Conservation (phyloP, 371 early-diverging fungal species). For the Batkoa obscura region DNA sequence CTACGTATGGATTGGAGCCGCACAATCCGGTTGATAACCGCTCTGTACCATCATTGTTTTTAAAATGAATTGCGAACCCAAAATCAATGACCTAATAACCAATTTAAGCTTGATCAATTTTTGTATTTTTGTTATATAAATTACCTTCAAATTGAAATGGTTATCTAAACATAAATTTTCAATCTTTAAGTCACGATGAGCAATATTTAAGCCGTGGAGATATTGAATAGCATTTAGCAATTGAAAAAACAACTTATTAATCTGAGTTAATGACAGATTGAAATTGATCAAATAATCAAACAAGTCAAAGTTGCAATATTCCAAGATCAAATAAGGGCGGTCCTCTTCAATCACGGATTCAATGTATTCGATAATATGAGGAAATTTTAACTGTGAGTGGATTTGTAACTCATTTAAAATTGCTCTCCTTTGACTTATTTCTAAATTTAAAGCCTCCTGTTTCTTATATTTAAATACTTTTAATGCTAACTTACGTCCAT, state of each 20-base stretch:
- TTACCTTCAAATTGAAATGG: slow-evolving; percentile 40
- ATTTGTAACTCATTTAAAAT: slow-evolving; percentile 4
- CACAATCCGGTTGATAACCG: slow-evolving; percentile 34
- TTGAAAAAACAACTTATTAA: slow-evolving; percentile 39
- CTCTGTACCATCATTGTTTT: slow-evolving; percentile 25
- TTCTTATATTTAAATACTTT: not conserved
- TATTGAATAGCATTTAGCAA: slow-evolving; percentile 39
- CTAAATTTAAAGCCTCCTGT: not conserved
- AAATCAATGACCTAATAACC: slow-evolving; percentile 51
- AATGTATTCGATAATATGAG: slow-evolving; percentile 60
- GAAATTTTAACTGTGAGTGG: not conserved
- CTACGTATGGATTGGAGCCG: slow-evolving; percentile 36
- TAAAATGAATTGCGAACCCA: slow-evolving; percentile 69
- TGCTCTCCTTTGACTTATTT: not conserved
- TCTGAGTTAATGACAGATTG: slow-evolving; percentile 25
- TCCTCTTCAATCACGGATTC: slow-evolving; percentile 49
- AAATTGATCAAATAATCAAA: slow-evolving; percentile 17
- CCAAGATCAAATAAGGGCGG: slow-evolving; percentile 53
- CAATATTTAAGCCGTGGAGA: slow-evolving; percentile 41
- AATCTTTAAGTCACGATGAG: slow-evolving; percentile 67
- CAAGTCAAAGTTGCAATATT: slow-evolving; percentile 57
- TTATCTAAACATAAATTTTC: slow-evolving; percentile 61
- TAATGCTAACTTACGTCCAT: not conserved
- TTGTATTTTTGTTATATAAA: too few relatives aligned
- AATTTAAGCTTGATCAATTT: too few relatives aligned